These are phyloP conservation scores for Vitis hybrid DNA, from an alignment of 177 flowering plant species.

Conservation along the genomic window DNA sequence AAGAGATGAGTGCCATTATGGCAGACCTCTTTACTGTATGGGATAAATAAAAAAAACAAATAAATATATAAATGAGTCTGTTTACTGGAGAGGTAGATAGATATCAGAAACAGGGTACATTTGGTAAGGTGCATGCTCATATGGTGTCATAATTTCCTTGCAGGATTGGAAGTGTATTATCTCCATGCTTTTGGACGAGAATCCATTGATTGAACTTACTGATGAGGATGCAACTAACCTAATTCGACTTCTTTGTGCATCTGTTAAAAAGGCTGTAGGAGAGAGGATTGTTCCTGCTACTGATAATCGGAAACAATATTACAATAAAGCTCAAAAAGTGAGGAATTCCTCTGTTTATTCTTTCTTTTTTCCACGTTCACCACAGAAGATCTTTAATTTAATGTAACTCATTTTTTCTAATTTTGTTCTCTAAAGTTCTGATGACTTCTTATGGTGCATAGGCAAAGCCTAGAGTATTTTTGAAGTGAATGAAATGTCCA, in stretches of 20 bases:
- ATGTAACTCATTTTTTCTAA: neutral
- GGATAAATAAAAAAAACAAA: too few species aligned
- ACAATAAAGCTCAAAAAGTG: constrained; percentile 89
- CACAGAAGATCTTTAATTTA: neutral
- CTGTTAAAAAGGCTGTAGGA: constrained; percentile 90
- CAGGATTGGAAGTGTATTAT: constrained; percentile 98
- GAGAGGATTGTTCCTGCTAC: constrained; percentile 93
- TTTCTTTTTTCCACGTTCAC: neutral
- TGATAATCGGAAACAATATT: constrained; percentile 74
- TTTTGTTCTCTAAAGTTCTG: neutral
- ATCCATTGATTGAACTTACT: constrained; percentile 75
- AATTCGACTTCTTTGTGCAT: constrained; percentile 77
- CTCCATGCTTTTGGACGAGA: constrained; percentile 90
- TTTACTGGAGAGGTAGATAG: too few species aligned
- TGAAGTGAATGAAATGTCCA: neutral
- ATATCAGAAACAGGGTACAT: too few species aligned
- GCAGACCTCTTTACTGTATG: too few species aligned
- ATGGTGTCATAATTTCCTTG: constrained; percentile 7
- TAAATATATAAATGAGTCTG: too few species aligned
- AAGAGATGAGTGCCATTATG: too few species aligned
- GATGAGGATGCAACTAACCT: constrained; percentile 91
- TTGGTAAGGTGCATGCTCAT: too few species aligned
- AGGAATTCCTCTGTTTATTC: neutral
- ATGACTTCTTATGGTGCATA: neutral
- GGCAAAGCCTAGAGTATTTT: neutral